Percentiles rank a stretch among this genome's conserved stretches.
phyloP scores from a whole-genome alignment of 192 early-diverging fungal species.

The Backusella morwellensis region DNA sequence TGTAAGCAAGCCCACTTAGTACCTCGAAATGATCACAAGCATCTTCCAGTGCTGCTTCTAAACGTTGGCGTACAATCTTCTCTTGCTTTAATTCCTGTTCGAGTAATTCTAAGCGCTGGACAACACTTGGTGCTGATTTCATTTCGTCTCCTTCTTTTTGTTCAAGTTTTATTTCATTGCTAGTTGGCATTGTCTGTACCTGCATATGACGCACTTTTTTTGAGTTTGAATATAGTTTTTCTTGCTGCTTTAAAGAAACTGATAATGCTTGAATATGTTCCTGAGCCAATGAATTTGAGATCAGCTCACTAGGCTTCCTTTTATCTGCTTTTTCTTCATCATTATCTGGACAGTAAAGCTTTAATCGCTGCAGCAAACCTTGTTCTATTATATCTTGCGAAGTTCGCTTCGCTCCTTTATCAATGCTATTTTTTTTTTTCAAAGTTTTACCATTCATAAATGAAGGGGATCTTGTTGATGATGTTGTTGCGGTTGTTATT shows the following conservation, averaged over 20 bases:
- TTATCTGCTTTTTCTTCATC: background rate
- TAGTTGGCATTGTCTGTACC: constrained; percentile 24
- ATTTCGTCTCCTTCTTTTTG: constrained; percentile 4
- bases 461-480: background rate
- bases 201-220: constrained; percentile 32
- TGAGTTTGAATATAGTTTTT: background rate
- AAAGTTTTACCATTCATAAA: background rate
- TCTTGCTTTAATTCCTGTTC: constrained; percentile 17
- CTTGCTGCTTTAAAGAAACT: background rate
- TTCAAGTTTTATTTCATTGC: background rate
- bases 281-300: constrained; percentile 9
- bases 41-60: constrained; percentile 46
- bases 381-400: constrained; percentile 13
- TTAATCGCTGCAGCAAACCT: constrained; percentile 6
- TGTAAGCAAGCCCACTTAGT: constrained; percentile 47
- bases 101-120: background rate
- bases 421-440: background rate
- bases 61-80: constrained; percentile 12
- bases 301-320: constrained; percentile 19
- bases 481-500: background rate
- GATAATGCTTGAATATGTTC: constrained; percentile 26
- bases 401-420: background rate
- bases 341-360: background rate
- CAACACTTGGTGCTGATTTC: background rate
- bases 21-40: constrained; percentile 49